phyloP scores from a whole-genome alignment of 202 grass and related monocot species.

The Brachypodium distachyon region DNA sequence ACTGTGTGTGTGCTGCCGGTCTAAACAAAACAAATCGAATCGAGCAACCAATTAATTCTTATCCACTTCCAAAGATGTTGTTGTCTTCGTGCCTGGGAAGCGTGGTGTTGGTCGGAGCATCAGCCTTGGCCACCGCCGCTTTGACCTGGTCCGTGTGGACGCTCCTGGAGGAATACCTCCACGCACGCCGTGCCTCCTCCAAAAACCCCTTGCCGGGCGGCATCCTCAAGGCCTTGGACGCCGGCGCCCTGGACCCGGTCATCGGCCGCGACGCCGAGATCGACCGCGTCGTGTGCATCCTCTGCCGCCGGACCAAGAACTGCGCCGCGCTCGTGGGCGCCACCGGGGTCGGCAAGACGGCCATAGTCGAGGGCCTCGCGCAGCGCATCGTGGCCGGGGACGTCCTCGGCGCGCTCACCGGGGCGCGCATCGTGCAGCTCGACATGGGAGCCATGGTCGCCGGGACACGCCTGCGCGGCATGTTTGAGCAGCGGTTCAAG shows the following conservation, averaged over 20 bases:
- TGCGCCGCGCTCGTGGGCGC: slow-evolving; percentile 18
- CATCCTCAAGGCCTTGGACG: no score
- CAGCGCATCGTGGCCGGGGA: slow-evolving; percentile 4
- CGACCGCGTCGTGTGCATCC: neutral
- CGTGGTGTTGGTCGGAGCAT: no score
- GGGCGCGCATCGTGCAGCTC: slow-evolving; percentile 1
- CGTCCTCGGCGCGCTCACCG: neutral
- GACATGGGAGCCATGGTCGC: slow-evolving; percentile 29
- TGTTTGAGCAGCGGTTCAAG: slow-evolving; percentile 3
- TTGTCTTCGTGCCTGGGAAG: no score
- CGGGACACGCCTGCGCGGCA: slow-evolving; percentile 16
- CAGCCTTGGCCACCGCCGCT: no score
- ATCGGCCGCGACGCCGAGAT: neutral
- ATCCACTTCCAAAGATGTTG: no score
- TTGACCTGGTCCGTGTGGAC: no score
- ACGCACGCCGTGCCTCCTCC: no score
- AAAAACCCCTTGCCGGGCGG: no score
- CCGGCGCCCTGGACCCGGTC: neutral
- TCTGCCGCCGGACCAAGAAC: neutral
- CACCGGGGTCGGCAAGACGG: slow-evolving; percentile 38
- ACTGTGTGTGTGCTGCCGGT: no score
- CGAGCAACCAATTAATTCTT: no score
- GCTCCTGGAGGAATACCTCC: no score
- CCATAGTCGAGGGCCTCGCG: slow-evolving; percentile 33
- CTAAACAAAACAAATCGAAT: no score